Evolutionary conservation across 768 basidiomycete species (phyloP), one percentile per base, ranked within the genome.

Genomic region (Scleroderma citrinum): DNA sequence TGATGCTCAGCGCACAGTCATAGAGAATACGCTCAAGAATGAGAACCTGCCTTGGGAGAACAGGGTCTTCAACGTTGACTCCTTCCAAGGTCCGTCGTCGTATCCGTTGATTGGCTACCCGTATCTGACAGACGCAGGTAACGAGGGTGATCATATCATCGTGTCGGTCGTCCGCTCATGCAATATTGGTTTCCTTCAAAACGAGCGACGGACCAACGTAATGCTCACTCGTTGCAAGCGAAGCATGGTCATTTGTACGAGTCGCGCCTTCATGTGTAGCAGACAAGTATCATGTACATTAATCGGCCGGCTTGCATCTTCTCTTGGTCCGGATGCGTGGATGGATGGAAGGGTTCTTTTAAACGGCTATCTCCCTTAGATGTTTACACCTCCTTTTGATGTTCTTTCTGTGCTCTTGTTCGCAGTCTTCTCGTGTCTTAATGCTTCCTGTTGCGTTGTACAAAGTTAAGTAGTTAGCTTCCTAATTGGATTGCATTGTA

Each of bases 151-250:
- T 43, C 75, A 76, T 40, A 81, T 90, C 46, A 76, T 90, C 46
- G 67, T 90, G 30, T 89, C 85, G 7, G 56, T 86, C 7, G 85
- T 87, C 8, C 74, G 85, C 21, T 72, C 86, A 1, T 53, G 64
- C 6, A 68, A 64, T n/a, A 65, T 77, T 17, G 89, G 89, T 11
- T 92, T 92, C 55, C 68, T 92, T 19, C 67, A 60, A 13, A 81
- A 78, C 55, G 48, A 73, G 7, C 73, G 82, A 10, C 75, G 90
- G 5, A 85, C 83, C 42, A 92, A 92, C 76, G 90, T 92, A 41
- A 88, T 92, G 87, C 73, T 91, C 30, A 85, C 83, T 30, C 77
- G 89, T 20, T 88, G 83, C 70, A 83, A 83, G 62, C 62, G 64
- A 43, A 80, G 79, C 31, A 90, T 92, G 87, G 80, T 81, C 56